These are phyloP conservation scores for Mucor ambiguus DNA, from an alignment of 371 early-diverging fungal genomes.

Conservation along the genomic window DNA sequence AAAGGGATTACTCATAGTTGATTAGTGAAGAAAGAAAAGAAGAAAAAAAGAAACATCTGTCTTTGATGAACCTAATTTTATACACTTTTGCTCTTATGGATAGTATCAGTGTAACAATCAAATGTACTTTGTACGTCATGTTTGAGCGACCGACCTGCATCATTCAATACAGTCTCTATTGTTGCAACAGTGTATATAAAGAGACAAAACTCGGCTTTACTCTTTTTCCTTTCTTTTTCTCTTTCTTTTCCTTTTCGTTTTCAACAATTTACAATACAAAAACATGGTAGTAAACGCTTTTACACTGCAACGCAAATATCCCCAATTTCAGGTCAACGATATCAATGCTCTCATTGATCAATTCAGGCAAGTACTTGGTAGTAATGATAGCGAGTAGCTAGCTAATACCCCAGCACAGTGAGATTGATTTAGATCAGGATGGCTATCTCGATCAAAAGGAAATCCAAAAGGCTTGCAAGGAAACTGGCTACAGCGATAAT, in stretches of 20 bases:
- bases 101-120: constrained; percentile 1
- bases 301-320: constrained; percentile 63
- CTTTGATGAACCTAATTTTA: neutral
- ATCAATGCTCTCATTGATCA: constrained; percentile 63
- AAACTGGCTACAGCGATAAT: constrained; percentile 67
- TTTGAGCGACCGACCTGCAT: constrained; percentile 2
- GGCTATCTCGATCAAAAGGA: constrained; percentile 78
- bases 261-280: neutral
- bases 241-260: constrained; percentile 7
- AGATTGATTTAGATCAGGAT: constrained; percentile 73
- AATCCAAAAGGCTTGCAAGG: constrained; percentile 69
- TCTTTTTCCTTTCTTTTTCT: neutral
- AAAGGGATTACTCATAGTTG: constrained; percentile 18
- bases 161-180: neutral
- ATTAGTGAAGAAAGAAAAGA: neutral
- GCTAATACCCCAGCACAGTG: constrained; percentile 36
- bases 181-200: neutral
- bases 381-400: neutral
- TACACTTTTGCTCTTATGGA: neutral
- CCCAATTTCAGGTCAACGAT: constrained; percentile 61
- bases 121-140: constrained; percentile 8
- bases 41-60: neutral
- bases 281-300: constrained; percentile 46
- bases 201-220: neutral
- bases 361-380: constrained; percentile 53